Conservation (phyloP, 495 filamentous ascomycete species). For the Aspergillus sparsus region DNA sequence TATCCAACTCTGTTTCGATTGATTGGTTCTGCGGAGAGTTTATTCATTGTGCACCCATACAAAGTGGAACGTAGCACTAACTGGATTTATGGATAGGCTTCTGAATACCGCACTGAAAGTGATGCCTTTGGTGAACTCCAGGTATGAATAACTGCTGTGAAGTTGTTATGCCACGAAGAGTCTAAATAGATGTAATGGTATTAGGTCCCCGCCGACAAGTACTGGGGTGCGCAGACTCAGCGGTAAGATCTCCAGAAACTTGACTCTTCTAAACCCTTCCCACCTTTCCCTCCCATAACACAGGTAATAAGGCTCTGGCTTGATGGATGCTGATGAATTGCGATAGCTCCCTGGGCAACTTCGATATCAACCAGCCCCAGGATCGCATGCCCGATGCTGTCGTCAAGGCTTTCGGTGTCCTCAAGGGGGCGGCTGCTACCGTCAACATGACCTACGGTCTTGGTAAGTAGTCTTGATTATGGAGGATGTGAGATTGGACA, state of each 20-base stretch:
- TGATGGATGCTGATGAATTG: constrained; percentile 20
- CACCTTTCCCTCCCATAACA: no score
- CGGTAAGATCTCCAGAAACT: constrained; percentile 50
- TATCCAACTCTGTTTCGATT: constrained; percentile 4
- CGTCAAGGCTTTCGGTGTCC: constrained; percentile 89
- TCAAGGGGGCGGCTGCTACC: constrained; percentile 93
- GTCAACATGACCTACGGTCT: constrained; percentile 97
- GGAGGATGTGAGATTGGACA: no score
- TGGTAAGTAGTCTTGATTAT: constrained; percentile 58
- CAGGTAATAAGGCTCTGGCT: not conserved
- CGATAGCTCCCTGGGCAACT: constrained; percentile 82
- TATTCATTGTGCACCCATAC: not conserved
- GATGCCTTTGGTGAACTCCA: constrained; percentile 97
- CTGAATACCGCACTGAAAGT: constrained; percentile 69
- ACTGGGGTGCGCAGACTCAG: constrained; percentile 99
- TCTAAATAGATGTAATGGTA: constrained; percentile 23
- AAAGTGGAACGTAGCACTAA: constrained; percentile 7
- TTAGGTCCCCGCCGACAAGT: constrained; percentile 86
- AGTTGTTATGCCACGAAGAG: not conserved
- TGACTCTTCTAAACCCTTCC: not conserved
- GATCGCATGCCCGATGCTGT: constrained; percentile 97
- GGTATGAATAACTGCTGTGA: constrained; percentile 33
- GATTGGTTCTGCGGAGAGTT: not conserved
- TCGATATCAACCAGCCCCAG: constrained; percentile 98
- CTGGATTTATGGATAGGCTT: constrained; percentile 35